These are phyloP conservation scores for Zangia roseola DNA, from an alignment of 768 basidiomycete genomes.

Conservation along the genomic window DNA sequence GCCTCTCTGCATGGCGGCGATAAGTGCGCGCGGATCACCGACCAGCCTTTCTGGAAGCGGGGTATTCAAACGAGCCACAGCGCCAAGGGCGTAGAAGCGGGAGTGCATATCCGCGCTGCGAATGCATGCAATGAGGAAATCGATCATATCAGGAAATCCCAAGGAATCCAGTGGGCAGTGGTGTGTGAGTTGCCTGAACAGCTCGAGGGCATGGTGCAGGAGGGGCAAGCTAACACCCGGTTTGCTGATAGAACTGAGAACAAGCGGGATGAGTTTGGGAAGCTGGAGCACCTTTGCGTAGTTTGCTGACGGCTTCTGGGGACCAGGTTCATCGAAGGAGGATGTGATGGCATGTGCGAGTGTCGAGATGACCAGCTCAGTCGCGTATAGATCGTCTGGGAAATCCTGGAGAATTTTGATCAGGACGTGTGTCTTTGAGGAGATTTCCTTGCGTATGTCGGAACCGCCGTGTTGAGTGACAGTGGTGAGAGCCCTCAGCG, in stretches of 20 bases:
- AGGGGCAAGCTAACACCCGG: conserved; percentile 40
- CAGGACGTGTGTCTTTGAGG: conserved; percentile 37
- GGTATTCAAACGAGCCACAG: conserved; percentile 48
- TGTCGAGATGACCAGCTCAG: conserved; percentile 48
- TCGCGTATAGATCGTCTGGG: conserved; percentile 46
- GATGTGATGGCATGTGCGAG: conserved; percentile 50
- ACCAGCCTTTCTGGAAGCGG: conserved; percentile 40
- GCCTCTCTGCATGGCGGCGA: conserved; percentile 41
- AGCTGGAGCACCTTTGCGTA: conserved; percentile 42
- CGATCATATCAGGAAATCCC: conserved; percentile 40
- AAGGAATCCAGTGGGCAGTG: conserved; percentile 45
- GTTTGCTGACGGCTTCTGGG: conserved; percentile 32
- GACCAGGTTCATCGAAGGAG: conserved; percentile 40
- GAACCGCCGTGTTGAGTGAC: conserved; percentile 59
- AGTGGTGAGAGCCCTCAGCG: conserved; percentile 50
- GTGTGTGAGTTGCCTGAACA: conserved; percentile 42
- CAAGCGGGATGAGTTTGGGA: conserved; percentile 39
- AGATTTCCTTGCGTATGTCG: conserved; percentile 49
- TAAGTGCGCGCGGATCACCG: conserved; percentile 47
- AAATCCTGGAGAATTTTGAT: conserved; percentile 46
- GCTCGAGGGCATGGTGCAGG: conserved; percentile 48
- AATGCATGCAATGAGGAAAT: conserved; percentile 53
- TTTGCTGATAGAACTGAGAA: conserved; percentile 42
- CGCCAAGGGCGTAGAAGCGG: conserved; percentile 52
- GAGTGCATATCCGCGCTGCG: conserved; percentile 52